These are phyloP conservation scores for Sphaerobolus stellatus DNA, from an alignment of 1,284 basidiomycete genomes.

Conservation along the genomic window DNA sequence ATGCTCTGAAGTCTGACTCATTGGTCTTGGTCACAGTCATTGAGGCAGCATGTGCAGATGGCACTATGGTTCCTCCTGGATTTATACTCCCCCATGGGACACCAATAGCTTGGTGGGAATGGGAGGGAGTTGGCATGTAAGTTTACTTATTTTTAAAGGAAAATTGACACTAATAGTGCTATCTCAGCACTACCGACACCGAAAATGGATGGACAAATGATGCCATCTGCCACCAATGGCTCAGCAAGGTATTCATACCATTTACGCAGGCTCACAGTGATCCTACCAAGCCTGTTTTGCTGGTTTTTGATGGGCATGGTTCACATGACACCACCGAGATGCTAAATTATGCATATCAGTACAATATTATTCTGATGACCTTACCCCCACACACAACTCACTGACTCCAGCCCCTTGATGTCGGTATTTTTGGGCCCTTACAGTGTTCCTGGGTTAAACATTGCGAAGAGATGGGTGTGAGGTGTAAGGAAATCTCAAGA, in stretches of 20 bases:
- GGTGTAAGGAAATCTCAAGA: too few species aligned
- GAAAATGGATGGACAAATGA: conserved; percentile 44
- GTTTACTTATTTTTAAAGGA: not conserved
- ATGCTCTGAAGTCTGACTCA: not conserved
- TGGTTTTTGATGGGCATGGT: conserved; percentile 44
- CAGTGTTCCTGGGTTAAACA: too few species aligned
- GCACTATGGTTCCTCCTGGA: conserved; percentile 25
- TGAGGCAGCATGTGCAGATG: conserved; percentile 36
- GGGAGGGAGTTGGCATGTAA: conserved; percentile 11
- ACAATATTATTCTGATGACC: too few species aligned
- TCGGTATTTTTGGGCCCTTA: too few species aligned
- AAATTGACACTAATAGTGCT: not conserved
- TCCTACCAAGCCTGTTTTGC: conserved; percentile 28
- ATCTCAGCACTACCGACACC: conserved; percentile 27
- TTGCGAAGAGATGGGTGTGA: too few species aligned
- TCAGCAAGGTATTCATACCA: conserved; percentile 34
- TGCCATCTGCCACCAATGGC: conserved; percentile 34
- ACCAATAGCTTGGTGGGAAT: conserved; percentile 24
- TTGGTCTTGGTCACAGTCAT: conserved; percentile 36
- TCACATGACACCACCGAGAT: conserved; percentile 30
- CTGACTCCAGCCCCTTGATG: too few species aligned
- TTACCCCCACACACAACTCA: too few species aligned
- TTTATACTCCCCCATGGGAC: conserved; percentile 33
- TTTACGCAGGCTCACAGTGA: conserved; percentile 23
- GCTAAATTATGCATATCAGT: not conserved